Evolutionary conservation across 2,329 filamentous ascomycete species (phyloP).

Genomic region (Sclerotinia spermophila): DNA sequence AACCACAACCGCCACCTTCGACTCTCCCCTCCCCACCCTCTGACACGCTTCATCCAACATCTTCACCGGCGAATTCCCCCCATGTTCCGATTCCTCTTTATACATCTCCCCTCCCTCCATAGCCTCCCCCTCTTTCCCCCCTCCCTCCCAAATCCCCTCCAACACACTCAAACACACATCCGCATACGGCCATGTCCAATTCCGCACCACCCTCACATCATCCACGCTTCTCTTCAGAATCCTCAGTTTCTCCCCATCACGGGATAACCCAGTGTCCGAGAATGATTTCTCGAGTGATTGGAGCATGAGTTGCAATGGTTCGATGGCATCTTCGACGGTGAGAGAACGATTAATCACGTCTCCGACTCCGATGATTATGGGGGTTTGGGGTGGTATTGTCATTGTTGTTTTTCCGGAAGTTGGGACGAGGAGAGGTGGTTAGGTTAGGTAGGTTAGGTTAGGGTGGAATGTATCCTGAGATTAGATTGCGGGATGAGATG

Average conservation of each 20-base stretch:
- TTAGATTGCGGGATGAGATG: background rate
- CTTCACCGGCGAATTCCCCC: slow-evolving; percentile 53
- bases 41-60: slow-evolving; percentile 61
- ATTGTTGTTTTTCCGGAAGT: background rate
- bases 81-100: slow-evolving; percentile 8
- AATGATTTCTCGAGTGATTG: background rate
- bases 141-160: background rate
- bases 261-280: background rate
- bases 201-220: slow-evolving; percentile 32
- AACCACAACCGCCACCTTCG: slow-evolving; percentile 54
- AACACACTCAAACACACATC: background rate
- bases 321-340: slow-evolving; percentile 49
- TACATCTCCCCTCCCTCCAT: background rate
- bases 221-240: slow-evolving; percentile 45
- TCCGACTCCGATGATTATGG: slow-evolving; percentile 60
- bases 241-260: slow-evolving; percentile 46
- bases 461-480: too few relatives aligned
- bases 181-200: slow-evolving; percentile 11
- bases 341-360: slow-evolving; percentile 58
- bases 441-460: too few relatives aligned
- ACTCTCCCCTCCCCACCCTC: slow-evolving; percentile 51
- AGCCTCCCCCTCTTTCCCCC: background rate
- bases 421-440: background rate
- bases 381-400: slow-evolving; percentile 31
- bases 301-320: slow-evolving; percentile 55